Base-by-base conservation (phyloP, 116 monocot species). In the Papilionanthe hybrid region DNA sequence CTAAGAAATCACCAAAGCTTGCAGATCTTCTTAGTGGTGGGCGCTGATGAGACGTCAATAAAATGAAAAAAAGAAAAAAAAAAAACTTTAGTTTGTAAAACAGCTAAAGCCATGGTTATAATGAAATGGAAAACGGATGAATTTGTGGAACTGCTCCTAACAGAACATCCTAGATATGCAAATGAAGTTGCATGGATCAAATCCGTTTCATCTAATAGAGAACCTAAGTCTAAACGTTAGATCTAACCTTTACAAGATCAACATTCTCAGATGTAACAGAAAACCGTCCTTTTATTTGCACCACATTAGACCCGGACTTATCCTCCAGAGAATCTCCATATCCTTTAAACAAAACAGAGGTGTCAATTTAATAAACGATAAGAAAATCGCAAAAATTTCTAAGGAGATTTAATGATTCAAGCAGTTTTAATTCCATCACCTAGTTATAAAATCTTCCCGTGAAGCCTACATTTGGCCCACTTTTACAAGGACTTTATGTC, bases 201-300 rank as follows among this genome's bases (percentile, higher is more conserved):
- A 30, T 37, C 9, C 22, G 20, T 6, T n/a, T 30, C 29, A 45
- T 17, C n/a, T 73, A 7, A 30, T 73, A 44, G 20, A 73, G 29
- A 3, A 73, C 4, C 18, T 73, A 72, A 5, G 42, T 72, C 29
- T 10, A 71, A 71, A 23, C 8, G 20, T 71, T 19, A 44, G 44
- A 20, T 42, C 78, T 68, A 63, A 97, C 97, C 91, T 97, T 97
- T 48, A 85, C 94, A 80, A 92, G 87, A 91, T 94, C 94, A 55
- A 94, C 96, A 89, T 96, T 92, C 87, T 96, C 96, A 72, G 96
- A 94, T 79, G 96, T 96, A 81, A 96, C 96, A 80, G 96, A 96
- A 83, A 96, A 96, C 0, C 96, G 90, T n/a, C 96, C 96, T 87
- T 87, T 93, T 86, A 95, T 95, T 84, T 96, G 94, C 9, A 96